Evolutionary conservation across 208 protist genomes (phyloP), one percentile per base, ranked within the genome.

Genomic region (Acanthamoeba sp.): DNA sequence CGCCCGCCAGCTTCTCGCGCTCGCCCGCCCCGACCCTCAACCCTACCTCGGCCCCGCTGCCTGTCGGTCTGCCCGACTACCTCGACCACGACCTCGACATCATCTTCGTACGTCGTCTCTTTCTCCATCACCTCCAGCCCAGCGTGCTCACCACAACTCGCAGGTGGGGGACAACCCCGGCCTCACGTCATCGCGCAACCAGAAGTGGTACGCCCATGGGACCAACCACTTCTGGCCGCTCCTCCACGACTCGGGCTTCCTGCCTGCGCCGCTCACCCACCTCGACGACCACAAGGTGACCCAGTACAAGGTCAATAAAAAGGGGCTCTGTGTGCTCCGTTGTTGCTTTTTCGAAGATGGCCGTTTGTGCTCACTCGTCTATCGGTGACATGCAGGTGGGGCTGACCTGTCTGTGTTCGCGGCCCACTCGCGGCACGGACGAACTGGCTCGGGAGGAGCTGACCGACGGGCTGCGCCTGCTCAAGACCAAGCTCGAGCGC

Each of bases 151-250:
- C 36, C 14, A 3, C 24, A 1, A 1, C 38, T 90, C 24, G 10
- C 55, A 90, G 82, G 82, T 90, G 10, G 82, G 82, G 3, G 82
- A 90, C 50, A 90, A 90, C 32, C 82, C 82, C 2, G 82, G 73
- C 73, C 38, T 84, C 3, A 84, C 73, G 6, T 90, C 82, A 22
- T 90, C 82, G 52, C 45, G 32, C 27, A 59, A 66, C 45, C 82
- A 90, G 55, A 34, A 66, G 34, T 66, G 55, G 52, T 90, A 90
- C 52, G 82, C 82, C 29, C 82, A 90, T 24, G 7, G 2, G 22
- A 45, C 52, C 42, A 90, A 90, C 52, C 82, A 90, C 55, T 90
- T 90, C 82, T 90, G 82, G 82, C 82, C 82, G 10, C 18, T 90
- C 20, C 55, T 90, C 18, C 82, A 66, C 45, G 82, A 90, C 82